These are phyloP conservation scores for Fusarium praegraminearum DNA, from an alignment of 2,329 filamentous ascomycete species.

Conservation along the genomic window DNA sequence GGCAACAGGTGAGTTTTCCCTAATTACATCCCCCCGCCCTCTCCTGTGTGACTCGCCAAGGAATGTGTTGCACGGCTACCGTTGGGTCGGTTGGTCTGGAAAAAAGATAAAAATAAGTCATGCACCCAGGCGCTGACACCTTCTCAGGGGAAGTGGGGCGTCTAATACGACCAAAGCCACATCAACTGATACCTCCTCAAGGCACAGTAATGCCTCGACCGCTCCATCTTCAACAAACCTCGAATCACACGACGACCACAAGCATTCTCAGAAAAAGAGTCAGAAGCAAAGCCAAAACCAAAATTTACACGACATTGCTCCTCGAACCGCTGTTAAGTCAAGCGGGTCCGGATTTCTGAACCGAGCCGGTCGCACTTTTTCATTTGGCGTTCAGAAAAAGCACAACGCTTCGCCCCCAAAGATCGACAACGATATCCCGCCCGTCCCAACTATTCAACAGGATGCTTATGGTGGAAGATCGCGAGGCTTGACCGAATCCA, in stretches of 20 bases:
- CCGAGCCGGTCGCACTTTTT: constrained; percentile 69
- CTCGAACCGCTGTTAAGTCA: constrained; percentile 61
- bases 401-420: constrained; percentile 49
- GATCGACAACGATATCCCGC: constrained; percentile 53
- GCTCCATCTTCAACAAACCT: constrained; percentile 68
- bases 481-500: constrained; percentile 66
- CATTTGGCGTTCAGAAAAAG: constrained; percentile 69
- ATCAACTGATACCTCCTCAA: constrained; percentile 70
- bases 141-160: constrained; percentile 67
- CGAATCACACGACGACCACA: constrained; percentile 47
- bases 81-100: constrained; percentile 30
- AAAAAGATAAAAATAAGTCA: constrained; percentile 46
- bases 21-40: constrained; percentile 13
- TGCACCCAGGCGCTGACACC: constrained; percentile 53
- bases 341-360: constrained; percentile 65
- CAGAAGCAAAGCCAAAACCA: constrained; percentile 52
- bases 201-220: constrained; percentile 72
- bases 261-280: constrained; percentile 54
- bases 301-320: constrained; percentile 50
- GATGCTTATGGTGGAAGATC: constrained; percentile 54
- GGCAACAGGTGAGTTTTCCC: constrained; percentile 64
- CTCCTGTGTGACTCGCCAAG: constrained; percentile 39
- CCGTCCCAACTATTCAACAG: constrained; percentile 53
- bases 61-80: constrained; percentile 36
- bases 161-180: constrained; percentile 72